Evolutionary conservation across 2,329 filamentous ascomycete genomes (phyloP), one percentile per base, ranked within the genome.

Genomic region (Aureobasidium sp.): DNA sequence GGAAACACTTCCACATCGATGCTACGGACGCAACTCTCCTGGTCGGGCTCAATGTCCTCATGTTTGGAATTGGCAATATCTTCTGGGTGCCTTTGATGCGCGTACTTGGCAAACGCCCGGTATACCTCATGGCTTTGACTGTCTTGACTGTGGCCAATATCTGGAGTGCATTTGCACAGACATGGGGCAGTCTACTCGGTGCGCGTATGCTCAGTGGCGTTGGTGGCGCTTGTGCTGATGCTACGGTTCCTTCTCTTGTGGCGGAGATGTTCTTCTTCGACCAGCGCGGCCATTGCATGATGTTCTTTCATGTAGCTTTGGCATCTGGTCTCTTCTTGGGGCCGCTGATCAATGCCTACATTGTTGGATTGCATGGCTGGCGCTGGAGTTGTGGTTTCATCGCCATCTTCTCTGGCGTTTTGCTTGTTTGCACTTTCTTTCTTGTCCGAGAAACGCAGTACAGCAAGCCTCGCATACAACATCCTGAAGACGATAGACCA

Each of bases 301-400:
- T 76, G 73, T 68, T 72, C 40, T 76, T 77, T 53, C 69, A 74
- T 48, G 61, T 75, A 9, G 71, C 73, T 7, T 62, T 76, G 50
- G 69, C 71, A 0, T 66, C 67, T 22, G 75, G 74, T 1, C 65
- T 74, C 11, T 76, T 75, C 50, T 52, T 76, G 8, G 74, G 74
- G 0, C 72, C 74, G 1, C 53, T 75, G 27, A 75, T 72, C 44
- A 71, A 71, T 62, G 69, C 66, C 1, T 69, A 63, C 45, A 64
- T 71, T 19, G 65, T 69, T 2, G 66, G 71, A 58, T 57, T 64
- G 17, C 65, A 66, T 19, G 60, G 62, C 2, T 72, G 70, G 70
- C 65, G 69, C 22, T 68, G 67, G 64, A 65, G 63, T 8, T 69
- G 65, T n/a, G 65, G 65, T 8, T 70, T 66, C 60, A 63, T 71